A percentile compares a stretch with the other conserved stretches of the same genome.
Conservation (phyloP, 306 rosid species). For the Acmispon strigosus region DNA sequence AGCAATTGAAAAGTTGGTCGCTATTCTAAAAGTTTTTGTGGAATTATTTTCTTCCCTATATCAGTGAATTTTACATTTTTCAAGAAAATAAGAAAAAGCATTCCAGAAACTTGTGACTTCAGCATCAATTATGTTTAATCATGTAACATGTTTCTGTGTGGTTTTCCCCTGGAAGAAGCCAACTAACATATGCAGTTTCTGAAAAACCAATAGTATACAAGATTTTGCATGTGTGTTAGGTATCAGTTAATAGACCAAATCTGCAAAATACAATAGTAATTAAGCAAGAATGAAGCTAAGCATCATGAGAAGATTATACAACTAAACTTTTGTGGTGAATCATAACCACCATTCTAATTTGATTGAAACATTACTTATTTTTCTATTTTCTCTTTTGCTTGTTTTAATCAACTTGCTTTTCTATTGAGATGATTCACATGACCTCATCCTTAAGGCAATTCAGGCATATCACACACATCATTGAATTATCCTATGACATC, state of each 20-base stretch:
- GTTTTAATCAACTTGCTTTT: background rate
- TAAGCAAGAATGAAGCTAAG: background rate
- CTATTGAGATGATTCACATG: background rate
- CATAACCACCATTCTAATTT: constrained; percentile 10
- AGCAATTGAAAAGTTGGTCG: too few species aligned
- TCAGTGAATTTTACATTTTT: background rate
- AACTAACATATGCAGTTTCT: constrained; percentile 3
- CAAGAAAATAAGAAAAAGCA: constrained; percentile 6
- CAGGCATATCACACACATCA: background rate
- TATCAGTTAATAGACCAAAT: background rate
- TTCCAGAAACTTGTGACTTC: background rate
- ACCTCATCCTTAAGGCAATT: constrained; percentile 13
- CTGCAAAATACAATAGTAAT: background rate
- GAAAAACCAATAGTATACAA: background rate
- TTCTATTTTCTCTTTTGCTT: background rate
- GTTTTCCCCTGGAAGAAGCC: too few species aligned
- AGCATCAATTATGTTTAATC: background rate
- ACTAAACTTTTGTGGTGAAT: background rate
- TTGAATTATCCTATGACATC: background rate
- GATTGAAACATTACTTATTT: background rate
- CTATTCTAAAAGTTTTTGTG: too few species aligned
- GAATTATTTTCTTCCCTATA: background rate
- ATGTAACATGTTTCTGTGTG: background rate
- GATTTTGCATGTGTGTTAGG: constrained; percentile 8
- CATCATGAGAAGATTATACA: background rate